These are phyloP conservation scores for Plasmodium inui DNA, from an alignment of 169 alveolate genomes.

Conservation along the genomic window DNA sequence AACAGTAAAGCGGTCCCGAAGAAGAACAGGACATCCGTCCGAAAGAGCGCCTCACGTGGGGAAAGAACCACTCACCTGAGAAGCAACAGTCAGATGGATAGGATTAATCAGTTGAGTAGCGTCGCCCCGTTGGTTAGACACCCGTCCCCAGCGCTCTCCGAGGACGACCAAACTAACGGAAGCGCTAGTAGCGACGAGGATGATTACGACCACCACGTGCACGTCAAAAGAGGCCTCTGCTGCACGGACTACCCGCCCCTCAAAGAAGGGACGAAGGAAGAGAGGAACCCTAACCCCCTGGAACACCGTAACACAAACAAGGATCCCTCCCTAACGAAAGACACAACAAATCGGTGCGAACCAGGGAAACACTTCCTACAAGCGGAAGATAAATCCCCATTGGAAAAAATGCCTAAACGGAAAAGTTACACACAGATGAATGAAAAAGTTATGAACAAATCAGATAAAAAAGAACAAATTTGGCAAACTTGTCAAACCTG, in stretches of 20 bases:
- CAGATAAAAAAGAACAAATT: neutral
- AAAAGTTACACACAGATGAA: neutral
- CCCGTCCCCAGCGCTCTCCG: no score
- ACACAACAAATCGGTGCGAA: neutral
- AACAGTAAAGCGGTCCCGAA: neutral
- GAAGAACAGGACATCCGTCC: neutral
- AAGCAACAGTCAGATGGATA: neutral
- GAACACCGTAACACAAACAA: neutral
- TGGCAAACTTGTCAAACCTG: no score
- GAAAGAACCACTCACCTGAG: neutral
- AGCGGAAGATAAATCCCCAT: constrained; percentile 24
- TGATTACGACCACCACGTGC: neutral
- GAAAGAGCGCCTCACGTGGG: neutral
- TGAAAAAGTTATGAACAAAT: neutral
- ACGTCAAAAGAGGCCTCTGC: neutral
- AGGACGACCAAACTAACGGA: neutral
- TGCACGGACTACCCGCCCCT: neutral
- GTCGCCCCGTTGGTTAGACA: no score
- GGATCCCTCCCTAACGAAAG: neutral
- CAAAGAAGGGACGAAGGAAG: neutral
- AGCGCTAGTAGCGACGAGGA: neutral
- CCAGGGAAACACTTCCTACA: neutral
- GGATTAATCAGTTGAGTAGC: no score
- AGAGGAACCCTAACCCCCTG: neutral
- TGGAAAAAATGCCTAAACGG: constrained; percentile 13